Evolutionary conservation across 2,329 filamentous ascomycete genomes (phyloP), one percentile per base, ranked within the genome.

Genomic region (Coleophoma crateriformis): DNA sequence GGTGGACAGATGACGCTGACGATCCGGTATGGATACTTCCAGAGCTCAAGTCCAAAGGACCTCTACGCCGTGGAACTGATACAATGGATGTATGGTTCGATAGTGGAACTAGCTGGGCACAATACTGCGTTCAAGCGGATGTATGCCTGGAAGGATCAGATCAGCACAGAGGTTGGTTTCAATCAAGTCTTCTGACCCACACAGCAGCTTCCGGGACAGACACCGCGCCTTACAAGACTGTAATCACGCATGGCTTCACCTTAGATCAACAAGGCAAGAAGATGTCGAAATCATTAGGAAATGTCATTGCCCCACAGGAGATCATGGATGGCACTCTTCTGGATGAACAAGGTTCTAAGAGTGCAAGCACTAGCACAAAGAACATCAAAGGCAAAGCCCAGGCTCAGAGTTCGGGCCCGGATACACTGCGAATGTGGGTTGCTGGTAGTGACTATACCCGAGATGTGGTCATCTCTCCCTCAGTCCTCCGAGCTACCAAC

Each of bases 51-150:
- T 27, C 27, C 27, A 71, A 75, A 13, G 73, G 74, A 8, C 64
- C 71, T 5, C 94, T 86, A 63, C 74, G 79, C 44, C 85, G 94
- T 54, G 92, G 92, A 13, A 88, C 76, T 40, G 94, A 99, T 62
- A 99, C 94, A 0, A 99, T 99, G 94, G 94, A 99, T 67, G 94
- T 99, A 10, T 99, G 94, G 94, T 99, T 99, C 60, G 94, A 99
- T 67, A 97, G 94, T 57, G 94, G 94, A 6, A 96, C 88, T 45
- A 96, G 90, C 62, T 99, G 94, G 94, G 87, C 76, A 4, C 76
- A 81, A 63, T 74, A 71, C 27, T 59, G 67, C 8, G 62, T 65
- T 56, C 84, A 66, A 20, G 90, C 90, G 0, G 90, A 99, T 65
- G 79, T 97, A 20, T 97, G 95, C 64, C 78, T 97, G 3, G 94